Percentiles rank a stretch among this genome's conserved stretches.
phyloP scores from a whole-genome alignment of 2,329 filamentous ascomycete species.

The Alternaria dauci region DNA sequence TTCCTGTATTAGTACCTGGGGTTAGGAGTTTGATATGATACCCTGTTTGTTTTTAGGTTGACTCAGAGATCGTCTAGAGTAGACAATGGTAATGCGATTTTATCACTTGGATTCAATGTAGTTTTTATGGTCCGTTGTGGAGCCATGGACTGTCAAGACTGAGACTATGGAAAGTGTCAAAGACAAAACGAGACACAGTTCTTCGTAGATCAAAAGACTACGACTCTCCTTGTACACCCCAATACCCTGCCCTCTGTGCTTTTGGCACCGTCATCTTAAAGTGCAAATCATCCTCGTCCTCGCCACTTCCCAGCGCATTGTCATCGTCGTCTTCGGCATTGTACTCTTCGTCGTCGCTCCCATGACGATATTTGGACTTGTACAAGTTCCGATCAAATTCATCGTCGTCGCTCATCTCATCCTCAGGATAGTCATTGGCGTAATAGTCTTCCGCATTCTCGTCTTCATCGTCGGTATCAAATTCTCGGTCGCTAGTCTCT shows the following conservation, averaged over 20 bases:
- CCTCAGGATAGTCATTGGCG: slow-evolving; percentile 80
- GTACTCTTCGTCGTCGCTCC: slow-evolving; percentile 54
- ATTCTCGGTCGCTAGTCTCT: slow-evolving; percentile 62
- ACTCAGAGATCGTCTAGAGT: not conserved
- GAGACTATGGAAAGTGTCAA: not conserved
- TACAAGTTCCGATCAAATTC: slow-evolving; percentile 62
- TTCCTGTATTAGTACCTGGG: not conserved
- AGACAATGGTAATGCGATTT: not conserved
- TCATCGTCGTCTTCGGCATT: slow-evolving; percentile 30
- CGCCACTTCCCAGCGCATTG: slow-evolving; percentile 31
- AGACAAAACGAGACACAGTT: not conserved
- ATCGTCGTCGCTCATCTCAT: slow-evolving; percentile 77
- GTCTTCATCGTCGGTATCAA: slow-evolving; percentile 69
- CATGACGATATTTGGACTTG: slow-evolving; percentile 47
- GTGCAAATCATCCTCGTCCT: slow-evolving; percentile 43
- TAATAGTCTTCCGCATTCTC: slow-evolving; percentile 80
- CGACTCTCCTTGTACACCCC: slow-evolving; percentile 33
- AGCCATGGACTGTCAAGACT: not conserved
- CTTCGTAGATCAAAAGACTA: not conserved
- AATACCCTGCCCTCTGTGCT: slow-evolving; percentile 33
- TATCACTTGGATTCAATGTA: not conserved
- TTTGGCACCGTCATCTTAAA: slow-evolving; percentile 41
- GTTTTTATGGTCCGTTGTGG: not conserved
- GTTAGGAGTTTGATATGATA: slow-evolving; percentile 5
- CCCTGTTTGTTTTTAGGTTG: slow-evolving; percentile 2